These are phyloP conservation scores for Vigna hirtella DNA, from an alignment of 306 rosid genomes.

Conservation along the genomic window DNA sequence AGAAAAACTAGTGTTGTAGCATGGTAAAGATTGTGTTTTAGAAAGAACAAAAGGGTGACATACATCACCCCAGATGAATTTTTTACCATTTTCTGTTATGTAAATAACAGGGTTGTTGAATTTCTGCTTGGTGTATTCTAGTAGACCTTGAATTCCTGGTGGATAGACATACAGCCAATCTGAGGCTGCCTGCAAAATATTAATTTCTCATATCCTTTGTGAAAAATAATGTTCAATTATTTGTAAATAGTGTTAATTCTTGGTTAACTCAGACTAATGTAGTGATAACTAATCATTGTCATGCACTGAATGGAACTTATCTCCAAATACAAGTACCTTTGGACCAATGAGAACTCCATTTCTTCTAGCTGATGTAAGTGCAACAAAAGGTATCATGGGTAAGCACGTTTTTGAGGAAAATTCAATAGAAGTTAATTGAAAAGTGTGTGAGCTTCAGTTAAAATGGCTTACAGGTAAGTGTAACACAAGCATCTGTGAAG, in stretches of 20 bases:
- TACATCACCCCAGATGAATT: neutral
- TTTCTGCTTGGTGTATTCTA: constrained; percentile 56
- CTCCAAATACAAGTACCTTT: constrained; percentile 52
- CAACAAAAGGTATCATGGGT: constrained; percentile 31
- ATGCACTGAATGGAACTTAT: constrained; percentile 16
- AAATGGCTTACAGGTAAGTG: constrained; percentile 48
- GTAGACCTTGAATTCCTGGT: constrained; percentile 54
- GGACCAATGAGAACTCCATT: constrained; percentile 62
- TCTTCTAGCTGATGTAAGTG: constrained; percentile 44
- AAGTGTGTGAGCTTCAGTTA: constrained; percentile 33
- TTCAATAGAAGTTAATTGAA: constrained; percentile 5
- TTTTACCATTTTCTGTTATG: constrained; percentile 74
- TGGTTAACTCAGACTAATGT: neutral
- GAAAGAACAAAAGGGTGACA: neutral
- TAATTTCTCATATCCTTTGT: constrained; percentile 34
- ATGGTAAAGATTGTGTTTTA: constrained; percentile 25
- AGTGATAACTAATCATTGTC: constrained; percentile 22
- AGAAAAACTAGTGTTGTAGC: neutral
- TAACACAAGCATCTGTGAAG: constrained; percentile 46
- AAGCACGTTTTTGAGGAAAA: neutral
- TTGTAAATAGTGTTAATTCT: constrained; percentile 9
- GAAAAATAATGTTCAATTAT: neutral
- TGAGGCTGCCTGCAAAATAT: constrained; percentile 52
- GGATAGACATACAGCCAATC: constrained; percentile 68
- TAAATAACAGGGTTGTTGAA: constrained; percentile 62